Percentiles rank a stretch among this genome's conserved stretches.
phyloP scores from a whole-genome alignment of 305 asterid genomes.

The Salvia sclarea region DNA sequence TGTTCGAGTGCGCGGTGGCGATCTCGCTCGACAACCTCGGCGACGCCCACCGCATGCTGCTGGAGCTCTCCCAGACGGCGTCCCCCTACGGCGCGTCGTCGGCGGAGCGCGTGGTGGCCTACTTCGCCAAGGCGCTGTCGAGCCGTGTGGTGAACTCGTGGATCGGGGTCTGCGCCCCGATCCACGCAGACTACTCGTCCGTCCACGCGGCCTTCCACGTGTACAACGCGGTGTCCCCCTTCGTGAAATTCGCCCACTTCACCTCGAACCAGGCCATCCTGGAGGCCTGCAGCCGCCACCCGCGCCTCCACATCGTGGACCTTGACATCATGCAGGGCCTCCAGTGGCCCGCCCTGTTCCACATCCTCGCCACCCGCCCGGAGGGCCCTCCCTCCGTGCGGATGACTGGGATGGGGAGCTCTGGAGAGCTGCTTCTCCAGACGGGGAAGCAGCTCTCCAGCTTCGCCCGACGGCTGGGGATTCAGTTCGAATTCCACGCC shows the following conservation, averaged over 20 bases:
- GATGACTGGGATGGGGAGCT: conserved; percentile 67
- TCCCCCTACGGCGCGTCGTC: conserved; percentile 57
- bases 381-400: conserved; percentile 72
- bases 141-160: conserved; percentile 74
- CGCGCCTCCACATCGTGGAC: conserved; percentile 62
- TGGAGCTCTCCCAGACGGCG: conserved; percentile 62
- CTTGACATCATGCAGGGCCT: conserved; percentile 82
- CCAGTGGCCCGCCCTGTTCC: conserved; percentile 85
- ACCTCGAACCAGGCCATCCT: conserved; percentile 78
- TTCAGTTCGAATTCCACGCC: conserved; percentile 65
- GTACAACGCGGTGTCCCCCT: conserved; percentile 65
- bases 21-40: conserved; percentile 65
- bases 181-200: conserved; percentile 37
- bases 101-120: conserved; percentile 69
- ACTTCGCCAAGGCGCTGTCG: conserved; percentile 71
- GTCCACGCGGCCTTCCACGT: conserved; percentile 56
- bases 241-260: conserved; percentile 68
- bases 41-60: conserved; percentile 69
- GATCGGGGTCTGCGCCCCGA: conserved; percentile 61
- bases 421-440: conserved; percentile 47
- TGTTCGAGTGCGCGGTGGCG: conserved; percentile 76
- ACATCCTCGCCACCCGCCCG: conserved; percentile 65
- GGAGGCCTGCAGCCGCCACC: conserved; percentile 54
- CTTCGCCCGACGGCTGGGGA: conserved; percentile 62
- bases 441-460: conserved; percentile 62